phyloP scores from a whole-genome alignment of 164 flowering plant species.

The Kalanchoe fedtschenkoi region DNA sequence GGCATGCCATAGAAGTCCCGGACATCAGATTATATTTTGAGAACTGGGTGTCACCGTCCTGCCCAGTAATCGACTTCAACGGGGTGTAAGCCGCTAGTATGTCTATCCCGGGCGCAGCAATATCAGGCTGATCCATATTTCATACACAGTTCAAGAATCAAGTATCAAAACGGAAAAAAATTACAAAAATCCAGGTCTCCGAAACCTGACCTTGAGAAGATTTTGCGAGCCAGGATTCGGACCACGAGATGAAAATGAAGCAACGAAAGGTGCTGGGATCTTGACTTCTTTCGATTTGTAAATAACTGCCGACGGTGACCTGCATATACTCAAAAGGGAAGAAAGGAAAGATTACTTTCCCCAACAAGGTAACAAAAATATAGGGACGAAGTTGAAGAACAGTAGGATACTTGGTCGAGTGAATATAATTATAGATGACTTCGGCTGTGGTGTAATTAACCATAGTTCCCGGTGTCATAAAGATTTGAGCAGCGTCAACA shows the following conservation, averaged over 20 bases:
- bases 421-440: conserved; percentile 28
- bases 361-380: background rate
- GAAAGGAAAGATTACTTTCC: background rate
- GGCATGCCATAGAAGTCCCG: conserved; percentile 72
- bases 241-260: conserved; percentile 76
- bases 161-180: background rate
- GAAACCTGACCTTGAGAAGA: conserved; percentile 45
- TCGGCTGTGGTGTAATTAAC: conserved; percentile 29
- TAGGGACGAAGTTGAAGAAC: background rate
- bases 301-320: conserved; percentile 51
- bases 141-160: background rate
- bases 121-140: conserved; percentile 51
- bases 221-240: conserved; percentile 39
- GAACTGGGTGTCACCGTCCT: conserved; percentile 36
- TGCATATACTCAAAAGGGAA: conserved; percentile 12
- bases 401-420: conserved; percentile 35
- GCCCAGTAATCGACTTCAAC: conserved; percentile 40
- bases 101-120: conserved; percentile 62
- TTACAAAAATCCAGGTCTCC: background rate
- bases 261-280: conserved; percentile 48
- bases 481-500: conserved; percentile 48
- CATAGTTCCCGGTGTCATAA: conserved; percentile 50
- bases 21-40: conserved; percentile 53
- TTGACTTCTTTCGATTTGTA: conserved; percentile 32
- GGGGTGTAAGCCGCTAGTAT: conserved; percentile 64